These are phyloP conservation scores for Boletus tomentosulus DNA, from an alignment of 768 basidiomycete genomes.

Conservation along the genomic window DNA sequence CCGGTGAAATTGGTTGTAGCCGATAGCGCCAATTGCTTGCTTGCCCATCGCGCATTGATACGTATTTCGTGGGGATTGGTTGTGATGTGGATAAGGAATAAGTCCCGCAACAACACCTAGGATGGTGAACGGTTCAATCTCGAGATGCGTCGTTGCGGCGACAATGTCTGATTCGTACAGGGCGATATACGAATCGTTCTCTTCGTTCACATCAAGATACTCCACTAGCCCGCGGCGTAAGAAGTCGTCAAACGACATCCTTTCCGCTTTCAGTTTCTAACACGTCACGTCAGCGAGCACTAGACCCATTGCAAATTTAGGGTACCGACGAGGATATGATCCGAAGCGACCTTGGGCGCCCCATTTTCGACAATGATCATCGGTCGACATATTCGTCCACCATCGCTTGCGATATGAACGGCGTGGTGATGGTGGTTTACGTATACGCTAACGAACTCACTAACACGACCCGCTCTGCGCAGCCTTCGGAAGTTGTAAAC, in stretches of 20 bases:
- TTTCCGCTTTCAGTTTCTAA: constrained; percentile 76
- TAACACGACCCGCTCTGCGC: constrained; percentile 85
- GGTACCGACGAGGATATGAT: constrained; percentile 66
- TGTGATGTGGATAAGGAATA: constrained; percentile 99
- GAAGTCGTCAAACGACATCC: constrained; percentile 90
- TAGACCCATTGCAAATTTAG: not conserved
- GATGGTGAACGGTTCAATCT: constrained; percentile 98
- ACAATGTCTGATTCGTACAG: constrained; percentile 88
- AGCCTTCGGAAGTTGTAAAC: constrained; percentile 89
- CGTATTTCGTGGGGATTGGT: constrained; percentile 98
- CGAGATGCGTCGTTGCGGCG: constrained; percentile 84
- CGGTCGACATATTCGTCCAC: constrained; percentile 95
- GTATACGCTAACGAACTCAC: constrained; percentile 95
- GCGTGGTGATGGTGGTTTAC: constrained; percentile 93
- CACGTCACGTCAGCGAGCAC: constrained; percentile 4
- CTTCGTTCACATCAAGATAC: constrained; percentile 98
- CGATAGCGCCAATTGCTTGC: constrained; percentile 98
- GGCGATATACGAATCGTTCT: constrained; percentile 96
- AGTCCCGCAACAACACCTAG: constrained; percentile 97
- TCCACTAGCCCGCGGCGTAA: constrained; percentile 89
- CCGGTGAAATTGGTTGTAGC: constrained; percentile 94
- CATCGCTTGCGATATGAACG: constrained; percentile 95
- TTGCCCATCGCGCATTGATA: constrained; percentile 99
- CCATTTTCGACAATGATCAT: constrained; percentile 93
- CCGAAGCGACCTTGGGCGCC: constrained; percentile 66